Base-by-base conservation (phyloP, 495 filamentous ascomycete genomes). In the Talaromyces ruber region DNA sequence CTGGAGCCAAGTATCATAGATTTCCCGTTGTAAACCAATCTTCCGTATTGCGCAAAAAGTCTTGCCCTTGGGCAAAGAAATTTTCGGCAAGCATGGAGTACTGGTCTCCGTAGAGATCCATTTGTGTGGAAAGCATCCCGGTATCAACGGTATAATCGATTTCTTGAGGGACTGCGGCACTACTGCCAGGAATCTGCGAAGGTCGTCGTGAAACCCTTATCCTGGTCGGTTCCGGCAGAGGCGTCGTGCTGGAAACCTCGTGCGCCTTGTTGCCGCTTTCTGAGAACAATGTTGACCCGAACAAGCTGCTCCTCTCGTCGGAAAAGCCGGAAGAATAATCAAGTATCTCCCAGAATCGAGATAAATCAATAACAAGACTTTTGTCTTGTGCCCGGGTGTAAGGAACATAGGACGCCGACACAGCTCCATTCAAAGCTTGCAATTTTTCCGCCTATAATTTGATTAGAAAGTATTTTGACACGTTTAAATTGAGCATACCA, bases 301-400 rank as follows among this genome's bases (percentile, higher is more conserved):
- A 81, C 9, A 80, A 66, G 16, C 72, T 70, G 5, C 71, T 64
- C 30, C 73, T 72, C 22, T 74, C 77, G 45, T 74, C 69, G 0
- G 69, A 63, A 25, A 79, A 75, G 60, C 74, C 78, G 7, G 77
- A 78, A 11, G 77, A 75, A 58, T 80, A 81, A 67, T 81, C 78
- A 0, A 81, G 68, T 29, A 81, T 75, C 60, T 81, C 77, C 72
- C 76, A 81, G 65, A 81, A 81, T 30, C 72, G 73, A 1, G 77
- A 79, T 0, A 81, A 71, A 47, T 81, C 78, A 18, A 81, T 80
- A 0, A 80, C 63, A 14, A 81, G 69, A 45, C 74, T 76, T 61
- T 78, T 74, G 62, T 77, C 77, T 50, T 76, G 76, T 1, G 71
- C 66, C 16, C 65, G 69, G 0, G 73, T 71, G 26, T 74, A 72